Evolutionary conservation across 768 basidiomycete genomes (phyloP).

Genomic region (Termitomyces sp.): DNA sequence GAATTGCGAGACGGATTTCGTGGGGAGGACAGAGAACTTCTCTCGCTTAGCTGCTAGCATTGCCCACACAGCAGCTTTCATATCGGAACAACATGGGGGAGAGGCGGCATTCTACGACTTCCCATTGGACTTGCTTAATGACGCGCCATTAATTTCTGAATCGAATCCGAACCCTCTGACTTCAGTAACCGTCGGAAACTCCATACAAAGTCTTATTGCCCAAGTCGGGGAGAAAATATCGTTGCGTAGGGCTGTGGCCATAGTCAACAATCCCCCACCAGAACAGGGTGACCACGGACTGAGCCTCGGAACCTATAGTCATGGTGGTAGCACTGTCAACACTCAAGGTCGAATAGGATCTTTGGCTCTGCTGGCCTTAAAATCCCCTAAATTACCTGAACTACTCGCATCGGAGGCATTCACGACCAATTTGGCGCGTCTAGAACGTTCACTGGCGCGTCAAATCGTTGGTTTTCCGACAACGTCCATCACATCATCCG

Average conservation of each 20-base stretch:
- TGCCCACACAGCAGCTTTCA: constrained; percentile 76
- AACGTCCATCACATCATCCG: constrained; percentile 31
- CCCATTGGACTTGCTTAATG: constrained; percentile 42
- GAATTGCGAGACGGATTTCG: constrained; percentile 97
- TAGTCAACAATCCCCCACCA: constrained; percentile 34
- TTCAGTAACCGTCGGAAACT: constrained; percentile 45
- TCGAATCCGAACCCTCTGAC: constrained; percentile 26
- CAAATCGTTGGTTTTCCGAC: constrained; percentile 86
- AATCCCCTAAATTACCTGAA: constrained; percentile 38
- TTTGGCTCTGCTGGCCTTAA: constrained; percentile 49
- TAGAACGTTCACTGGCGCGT: constrained; percentile 74
- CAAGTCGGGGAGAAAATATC: constrained; percentile 79
- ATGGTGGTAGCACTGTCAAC: constrained; percentile 45
- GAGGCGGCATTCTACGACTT: constrained; percentile 38
- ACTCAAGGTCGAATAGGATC: constrained; percentile 54
- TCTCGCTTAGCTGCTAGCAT: constrained; percentile 70
- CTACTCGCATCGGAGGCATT: constrained; percentile 43
- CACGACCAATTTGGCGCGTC: constrained; percentile 46
- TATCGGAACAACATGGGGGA: constrained; percentile 37
- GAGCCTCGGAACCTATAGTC: constrained; percentile 54
- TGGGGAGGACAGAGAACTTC: constrained; percentile 82
- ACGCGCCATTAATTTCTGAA: constrained; percentile 62
- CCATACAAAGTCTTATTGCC: constrained; percentile 65
- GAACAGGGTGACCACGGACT: constrained; percentile 31
- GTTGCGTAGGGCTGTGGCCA: constrained; percentile 51